These are phyloP conservation scores for Rubia peregrina DNA, from an alignment of 305 asterid genomes.

Conservation along the genomic window DNA sequence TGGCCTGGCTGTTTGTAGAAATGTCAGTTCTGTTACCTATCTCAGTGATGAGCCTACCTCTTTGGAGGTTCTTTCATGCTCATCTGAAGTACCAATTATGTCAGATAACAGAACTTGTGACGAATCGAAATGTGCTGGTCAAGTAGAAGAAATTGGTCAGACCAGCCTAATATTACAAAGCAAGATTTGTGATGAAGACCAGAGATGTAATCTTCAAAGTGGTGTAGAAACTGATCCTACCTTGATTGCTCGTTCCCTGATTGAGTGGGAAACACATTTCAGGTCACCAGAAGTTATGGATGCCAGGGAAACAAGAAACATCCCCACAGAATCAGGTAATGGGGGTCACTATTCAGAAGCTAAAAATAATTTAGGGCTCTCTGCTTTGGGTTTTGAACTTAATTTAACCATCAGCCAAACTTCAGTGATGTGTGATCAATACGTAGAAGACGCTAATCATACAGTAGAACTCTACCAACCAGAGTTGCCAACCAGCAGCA, in stretches of 20 bases:
- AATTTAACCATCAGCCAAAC: background rate
- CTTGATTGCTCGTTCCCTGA: constrained; percentile 21
- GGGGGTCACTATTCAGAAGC: constrained; percentile 17
- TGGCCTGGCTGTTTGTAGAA: constrained; percentile 14
- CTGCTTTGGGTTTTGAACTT: constrained; percentile 18
- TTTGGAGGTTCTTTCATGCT: constrained; percentile 21
- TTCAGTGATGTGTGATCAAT: background rate
- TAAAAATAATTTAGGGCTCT: constrained; percentile 21
- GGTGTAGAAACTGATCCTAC: constrained; percentile 22
- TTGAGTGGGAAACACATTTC: constrained; percentile 6
- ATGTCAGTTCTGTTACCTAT: constrained; percentile 21
- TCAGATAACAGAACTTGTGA: constrained; percentile 14
- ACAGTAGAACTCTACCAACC: constrained; percentile 4
- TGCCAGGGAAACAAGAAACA: constrained; percentile 20
- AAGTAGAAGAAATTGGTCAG: constrained; percentile 21
- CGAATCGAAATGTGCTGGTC: constrained; percentile 15
- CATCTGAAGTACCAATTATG: constrained; percentile 16
- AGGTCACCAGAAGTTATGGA: constrained; percentile 10
- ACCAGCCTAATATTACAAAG: constrained; percentile 25
- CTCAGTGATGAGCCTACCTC: constrained; percentile 13
- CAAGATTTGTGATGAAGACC: constrained; percentile 27
- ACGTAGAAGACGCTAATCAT: constrained; percentile 1
- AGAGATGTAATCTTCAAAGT: constrained; percentile 19
- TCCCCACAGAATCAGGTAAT: constrained; percentile 22
- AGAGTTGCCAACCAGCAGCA: constrained; percentile 5